Conservation (phyloP, 1,284 basidiomycete genomes). For the Pholiota adiposa region DNA sequence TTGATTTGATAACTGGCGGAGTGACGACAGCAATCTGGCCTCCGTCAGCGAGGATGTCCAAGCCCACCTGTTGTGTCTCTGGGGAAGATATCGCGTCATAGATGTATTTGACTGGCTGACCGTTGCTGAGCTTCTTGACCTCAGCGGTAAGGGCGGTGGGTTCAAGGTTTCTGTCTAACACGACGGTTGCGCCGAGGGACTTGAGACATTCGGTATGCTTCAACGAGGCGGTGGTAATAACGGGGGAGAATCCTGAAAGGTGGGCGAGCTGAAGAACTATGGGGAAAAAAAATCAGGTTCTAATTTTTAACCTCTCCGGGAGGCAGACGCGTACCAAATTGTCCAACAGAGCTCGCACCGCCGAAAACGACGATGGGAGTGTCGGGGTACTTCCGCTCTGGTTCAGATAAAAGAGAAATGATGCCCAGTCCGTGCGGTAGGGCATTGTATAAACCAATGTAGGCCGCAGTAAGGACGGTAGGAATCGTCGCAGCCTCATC, state of each 20-base stretch:
- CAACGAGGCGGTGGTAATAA: conserved; percentile 51
- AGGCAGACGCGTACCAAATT: conserved; percentile 20
- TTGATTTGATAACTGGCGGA: conserved; percentile 10
- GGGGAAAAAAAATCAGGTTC: no score
- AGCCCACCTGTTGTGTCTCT: conserved; percentile 26
- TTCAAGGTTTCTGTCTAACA: conserved; percentile 41
- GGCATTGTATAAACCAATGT: conserved; percentile 40
- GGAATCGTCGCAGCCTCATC: conserved; percentile 48
- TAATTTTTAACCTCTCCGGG: no score
- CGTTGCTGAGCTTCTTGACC: conserved; percentile 27
- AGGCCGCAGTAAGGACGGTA: conserved; percentile 40
- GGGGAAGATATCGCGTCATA: conserved; percentile 38
- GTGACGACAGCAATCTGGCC: conserved; percentile 35
- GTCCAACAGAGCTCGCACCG: conserved; percentile 41
- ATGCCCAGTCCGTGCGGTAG: conserved; percentile 35
- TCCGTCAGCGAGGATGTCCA: conserved; percentile 25
- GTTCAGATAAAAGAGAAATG: conserved; percentile 29
- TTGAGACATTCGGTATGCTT: conserved; percentile 46
- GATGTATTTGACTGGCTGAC: conserved; percentile 30
- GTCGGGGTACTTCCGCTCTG: conserved; percentile 38
- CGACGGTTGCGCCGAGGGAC: conserved; percentile 52
- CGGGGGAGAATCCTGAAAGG: conserved; percentile 51
- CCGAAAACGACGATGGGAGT: conserved; percentile 41
- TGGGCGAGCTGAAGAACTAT: conserved; percentile 46
- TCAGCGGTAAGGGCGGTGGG: conserved; percentile 16